phyloP scores from a whole-genome alignment of 495 filamentous ascomycete genomes.

The Bacidia rubella region DNA sequence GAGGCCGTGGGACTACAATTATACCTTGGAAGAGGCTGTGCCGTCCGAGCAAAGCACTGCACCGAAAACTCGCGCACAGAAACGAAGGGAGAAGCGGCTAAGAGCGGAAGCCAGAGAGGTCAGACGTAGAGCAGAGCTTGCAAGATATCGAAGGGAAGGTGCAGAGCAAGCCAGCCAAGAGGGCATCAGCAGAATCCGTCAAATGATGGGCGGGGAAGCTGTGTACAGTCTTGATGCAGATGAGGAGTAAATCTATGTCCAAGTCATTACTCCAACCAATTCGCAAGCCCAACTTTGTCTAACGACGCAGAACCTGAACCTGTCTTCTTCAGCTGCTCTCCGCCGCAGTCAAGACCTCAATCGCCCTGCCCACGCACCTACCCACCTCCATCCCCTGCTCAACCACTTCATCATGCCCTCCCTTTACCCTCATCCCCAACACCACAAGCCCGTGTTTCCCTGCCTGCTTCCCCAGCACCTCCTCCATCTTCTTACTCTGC shows the following conservation, averaged over 20 bases:
- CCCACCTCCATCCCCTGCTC: conserved; percentile 38
- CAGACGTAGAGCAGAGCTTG: neutral
- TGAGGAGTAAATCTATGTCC: neutral
- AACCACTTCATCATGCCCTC: conserved; percentile 53
- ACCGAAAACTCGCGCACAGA: too few species aligned
- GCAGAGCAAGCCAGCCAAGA: neutral
- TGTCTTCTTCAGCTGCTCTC: neutral
- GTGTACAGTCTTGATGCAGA: neutral
- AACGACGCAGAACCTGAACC: neutral
- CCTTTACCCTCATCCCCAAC: conserved; percentile 34
- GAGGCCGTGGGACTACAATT: too few species aligned
- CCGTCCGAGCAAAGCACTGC: too few species aligned
- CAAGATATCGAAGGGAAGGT: neutral
- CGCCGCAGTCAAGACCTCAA: conserved; percentile 30
- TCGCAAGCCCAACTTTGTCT: too few species aligned
- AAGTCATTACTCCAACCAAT: neutral
- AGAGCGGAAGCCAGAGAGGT: neutral
- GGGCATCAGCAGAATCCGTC: neutral
- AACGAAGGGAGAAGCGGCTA: too few species aligned
- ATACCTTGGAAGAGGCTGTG: too few species aligned
- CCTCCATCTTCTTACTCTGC: conserved; percentile 37
- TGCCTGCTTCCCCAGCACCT: conserved; percentile 23
- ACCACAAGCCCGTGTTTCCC: conserved; percentile 22
- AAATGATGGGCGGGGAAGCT: neutral
- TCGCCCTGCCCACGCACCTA: conserved; percentile 34